Evolutionary conservation across 1,284 basidiomycete genomes (phyloP).

Genomic region (Porodaedalea pini): DNA sequence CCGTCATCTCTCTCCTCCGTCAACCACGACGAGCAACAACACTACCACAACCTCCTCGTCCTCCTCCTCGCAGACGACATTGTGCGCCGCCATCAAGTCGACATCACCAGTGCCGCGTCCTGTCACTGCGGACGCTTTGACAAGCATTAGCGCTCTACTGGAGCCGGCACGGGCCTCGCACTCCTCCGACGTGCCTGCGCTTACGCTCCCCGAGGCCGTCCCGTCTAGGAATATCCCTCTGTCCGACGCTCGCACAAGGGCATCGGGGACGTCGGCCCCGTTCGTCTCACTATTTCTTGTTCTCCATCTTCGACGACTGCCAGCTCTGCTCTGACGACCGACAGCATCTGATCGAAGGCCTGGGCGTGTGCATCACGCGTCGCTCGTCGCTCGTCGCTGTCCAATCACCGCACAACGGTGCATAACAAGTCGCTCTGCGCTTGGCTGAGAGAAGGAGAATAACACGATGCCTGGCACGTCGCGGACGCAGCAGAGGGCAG

Average conservation of each 20-base stretch:
- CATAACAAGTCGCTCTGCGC: constrained; percentile 18
- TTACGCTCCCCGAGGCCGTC: not conserved
- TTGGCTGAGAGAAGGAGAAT: constrained; percentile 13
- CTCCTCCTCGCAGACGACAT: not conserved
- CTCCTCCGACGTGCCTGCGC: not conserved
- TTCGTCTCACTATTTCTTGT: not conserved
- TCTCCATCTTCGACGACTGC: not conserved
- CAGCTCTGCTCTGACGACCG: not conserved
- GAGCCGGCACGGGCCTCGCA: not conserved
- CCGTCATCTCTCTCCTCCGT: not conserved
- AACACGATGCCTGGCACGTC: constrained; percentile 33
- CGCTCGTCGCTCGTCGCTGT: not conserved
- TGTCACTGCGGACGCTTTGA: not conserved
- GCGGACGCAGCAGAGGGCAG: constrained; percentile 40
- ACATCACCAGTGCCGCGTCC: not conserved
- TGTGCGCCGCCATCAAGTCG: not conserved
- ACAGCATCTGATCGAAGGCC: not conserved
- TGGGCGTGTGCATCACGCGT: not conserved
- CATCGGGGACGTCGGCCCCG: not conserved
- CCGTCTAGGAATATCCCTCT: not conserved
- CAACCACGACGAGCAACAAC: not conserved
- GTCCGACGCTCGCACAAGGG: not conserved
- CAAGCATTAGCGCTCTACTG: not conserved
- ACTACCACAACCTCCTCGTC: not conserved
- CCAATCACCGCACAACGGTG: not conserved